A percentile compares a stretch with the other conserved stretches of the same genome.
phyloP scores from a whole-genome alignment of 2,329 filamentous ascomycete genomes.

The Claviceps africana region DNA sequence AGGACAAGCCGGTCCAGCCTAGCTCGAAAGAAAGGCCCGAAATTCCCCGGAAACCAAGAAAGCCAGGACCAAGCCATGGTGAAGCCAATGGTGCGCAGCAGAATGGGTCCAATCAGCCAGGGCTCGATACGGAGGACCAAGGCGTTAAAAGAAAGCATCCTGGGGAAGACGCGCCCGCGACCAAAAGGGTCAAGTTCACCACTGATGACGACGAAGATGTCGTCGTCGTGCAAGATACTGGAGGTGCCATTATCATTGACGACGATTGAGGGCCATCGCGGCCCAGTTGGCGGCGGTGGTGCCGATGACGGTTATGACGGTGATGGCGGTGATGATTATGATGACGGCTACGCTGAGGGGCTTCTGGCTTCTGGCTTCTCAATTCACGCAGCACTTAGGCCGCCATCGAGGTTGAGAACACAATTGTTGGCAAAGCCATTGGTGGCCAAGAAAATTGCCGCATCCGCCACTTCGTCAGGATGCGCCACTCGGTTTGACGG shows the following conservation, averaged over 20 bases:
- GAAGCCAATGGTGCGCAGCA: slow-evolving; percentile 20
- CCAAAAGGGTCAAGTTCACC: slow-evolving; percentile 36
- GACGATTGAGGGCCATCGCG: slow-evolving; percentile 29
- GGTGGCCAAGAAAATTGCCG: slow-evolving; percentile 59
- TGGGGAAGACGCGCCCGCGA: slow-evolving; percentile 27
- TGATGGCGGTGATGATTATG: not conserved
- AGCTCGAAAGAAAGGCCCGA: slow-evolving; percentile 28
- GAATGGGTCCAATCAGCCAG: slow-evolving; percentile 31
- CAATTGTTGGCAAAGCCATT: slow-evolving; percentile 83
- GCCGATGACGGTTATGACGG: too few relatives aligned
- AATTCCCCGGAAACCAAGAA: slow-evolving; percentile 42
- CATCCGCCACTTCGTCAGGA: slow-evolving; percentile 64
- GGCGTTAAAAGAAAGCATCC: slow-evolving; percentile 32
- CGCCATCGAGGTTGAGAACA: slow-evolving; percentile 73
- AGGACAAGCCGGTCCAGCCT: slow-evolving; percentile 42
- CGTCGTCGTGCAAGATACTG: slow-evolving; percentile 38
- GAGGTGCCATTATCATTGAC: slow-evolving; percentile 53
- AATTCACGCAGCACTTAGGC: slow-evolving; percentile 52
- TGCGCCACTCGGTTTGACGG: slow-evolving; percentile 53
- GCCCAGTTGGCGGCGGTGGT: not conserved
- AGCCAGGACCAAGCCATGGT: slow-evolving; percentile 24
- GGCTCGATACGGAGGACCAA: slow-evolving; percentile 16
- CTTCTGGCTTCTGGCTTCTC: not conserved
- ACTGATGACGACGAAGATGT: slow-evolving; percentile 20
- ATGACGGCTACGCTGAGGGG: not conserved